Evolutionary conservation across 352 stramenopile species (phyloP).

Genomic region (Globisporangium nagaii): DNA sequence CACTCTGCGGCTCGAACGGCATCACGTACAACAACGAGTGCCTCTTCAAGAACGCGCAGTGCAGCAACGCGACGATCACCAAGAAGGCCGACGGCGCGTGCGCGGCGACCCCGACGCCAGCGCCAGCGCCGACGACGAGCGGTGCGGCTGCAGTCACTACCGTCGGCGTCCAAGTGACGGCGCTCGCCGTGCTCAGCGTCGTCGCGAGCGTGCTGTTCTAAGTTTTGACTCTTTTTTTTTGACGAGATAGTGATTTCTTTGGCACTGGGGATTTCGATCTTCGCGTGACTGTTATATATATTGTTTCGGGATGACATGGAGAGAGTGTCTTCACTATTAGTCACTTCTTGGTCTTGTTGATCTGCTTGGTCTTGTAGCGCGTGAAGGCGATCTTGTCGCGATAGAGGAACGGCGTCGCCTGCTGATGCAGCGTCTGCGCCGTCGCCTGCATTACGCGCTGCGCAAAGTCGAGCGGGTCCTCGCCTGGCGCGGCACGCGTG

Average conservation of each 20-base stretch:
- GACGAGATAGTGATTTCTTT: no score
- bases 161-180: background rate
- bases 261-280: no score
- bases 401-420: slow-evolving; percentile 65
- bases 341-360: slow-evolving; percentile 48
- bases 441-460: slow-evolving; percentile 64
- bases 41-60: background rate
- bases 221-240: no score
- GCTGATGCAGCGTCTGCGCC: slow-evolving; percentile 35
- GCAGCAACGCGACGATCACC: background rate
- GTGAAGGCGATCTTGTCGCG: slow-evolving; percentile 67
- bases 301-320: no score
- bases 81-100: background rate
- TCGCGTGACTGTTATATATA: no score
- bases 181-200: background rate
- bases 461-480: slow-evolving; percentile 46
- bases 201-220: background rate
- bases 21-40: background rate
- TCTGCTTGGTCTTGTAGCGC: slow-evolving; percentile 45
- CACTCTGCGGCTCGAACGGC: background rate
- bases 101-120: background rate
- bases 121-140: background rate
- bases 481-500: slow-evolving; percentile 22
- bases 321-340: background rate
- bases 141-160: background rate